Percentiles rank a stretch among this genome's conserved stretches.
phyloP scores from a whole-genome alignment of 192 early-diverging fungal species.

The Backusella circina region DNA sequence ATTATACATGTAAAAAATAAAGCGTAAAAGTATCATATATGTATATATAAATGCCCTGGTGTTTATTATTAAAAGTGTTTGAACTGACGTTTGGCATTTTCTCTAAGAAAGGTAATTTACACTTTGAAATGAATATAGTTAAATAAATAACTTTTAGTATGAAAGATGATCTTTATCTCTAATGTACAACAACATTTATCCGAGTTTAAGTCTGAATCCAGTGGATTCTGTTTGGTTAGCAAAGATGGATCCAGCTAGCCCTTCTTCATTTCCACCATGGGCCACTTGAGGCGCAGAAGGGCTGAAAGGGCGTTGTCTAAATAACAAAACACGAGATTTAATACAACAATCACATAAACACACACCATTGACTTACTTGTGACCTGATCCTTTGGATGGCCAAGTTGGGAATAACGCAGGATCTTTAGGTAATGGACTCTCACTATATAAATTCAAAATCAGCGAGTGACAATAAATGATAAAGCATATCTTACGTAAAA shows the following conservation, averaged over 20 bases:
- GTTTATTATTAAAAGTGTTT: neutral
- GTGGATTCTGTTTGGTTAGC: conserved; percentile 49
- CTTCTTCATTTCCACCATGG: conserved; percentile 44
- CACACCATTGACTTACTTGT: conserved; percentile 41
- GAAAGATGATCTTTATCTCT: too few relatives aligned
- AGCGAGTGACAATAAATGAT: neutral
- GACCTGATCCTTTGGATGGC: conserved; percentile 67
- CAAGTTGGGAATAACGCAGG: conserved; percentile 93
- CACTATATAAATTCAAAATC: conserved; percentile 38
- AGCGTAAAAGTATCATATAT: neutral
- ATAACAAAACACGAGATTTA: neutral
- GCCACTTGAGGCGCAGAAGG: conserved; percentile 59
- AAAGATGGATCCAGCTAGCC: conserved; percentile 45
- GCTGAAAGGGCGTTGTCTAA: conserved; percentile 24
- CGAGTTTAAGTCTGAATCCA: conserved; percentile 53
- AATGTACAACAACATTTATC: neutral
- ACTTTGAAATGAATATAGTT: neutral
- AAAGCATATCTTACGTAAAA: conserved; percentile 52
- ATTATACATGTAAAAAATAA: neutral
- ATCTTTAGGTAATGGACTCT: conserved; percentile 85
- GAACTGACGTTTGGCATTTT: neutral
- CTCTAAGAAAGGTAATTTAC: neutral
- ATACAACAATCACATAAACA: neutral
- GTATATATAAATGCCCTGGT: neutral
- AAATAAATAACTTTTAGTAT: neutral